These are phyloP conservation scores for Yamadazyma sp. DNA, from an alignment of 1,139 yeast species.

Conservation along the genomic window DNA sequence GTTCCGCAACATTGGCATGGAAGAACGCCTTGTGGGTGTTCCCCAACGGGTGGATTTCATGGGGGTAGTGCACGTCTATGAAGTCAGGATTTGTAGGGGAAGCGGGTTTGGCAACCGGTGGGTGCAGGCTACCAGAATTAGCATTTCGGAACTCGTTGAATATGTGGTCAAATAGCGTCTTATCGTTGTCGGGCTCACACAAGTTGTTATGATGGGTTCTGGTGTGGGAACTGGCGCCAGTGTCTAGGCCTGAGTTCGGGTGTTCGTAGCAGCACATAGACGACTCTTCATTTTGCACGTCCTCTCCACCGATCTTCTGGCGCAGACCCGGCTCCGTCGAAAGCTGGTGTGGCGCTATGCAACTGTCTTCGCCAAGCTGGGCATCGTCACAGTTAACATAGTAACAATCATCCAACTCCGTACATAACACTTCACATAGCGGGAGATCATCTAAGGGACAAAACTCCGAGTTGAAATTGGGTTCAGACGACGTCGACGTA, in stretches of 20 bases:
- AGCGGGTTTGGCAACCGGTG: not conserved
- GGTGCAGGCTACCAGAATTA: slow-evolving; percentile 10
- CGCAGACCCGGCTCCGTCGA: not conserved
- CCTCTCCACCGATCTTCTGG: not conserved
- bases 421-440: slow-evolving; percentile 42
- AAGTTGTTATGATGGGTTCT: slow-evolving; percentile 26
- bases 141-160: slow-evolving; percentile 15
- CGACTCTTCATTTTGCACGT: too few relatives aligned
- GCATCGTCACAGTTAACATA: slow-evolving; percentile 33
- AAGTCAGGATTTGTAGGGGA: not conserved
- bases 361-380: not conserved
- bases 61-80: slow-evolving; percentile 30
- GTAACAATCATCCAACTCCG: slow-evolving; percentile 48
- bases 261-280: too few relatives aligned
- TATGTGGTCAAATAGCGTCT: slow-evolving; percentile 16
- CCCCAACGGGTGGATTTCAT: slow-evolving; percentile 32
- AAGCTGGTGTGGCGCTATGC: slow-evolving; percentile 2
- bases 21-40: slow-evolving; percentile 46
- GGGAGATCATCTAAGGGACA: slow-evolving; percentile 29
- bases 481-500: not conserved
- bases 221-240: slow-evolving; percentile 5
- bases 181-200: slow-evolving; percentile 23
- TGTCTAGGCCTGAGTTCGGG: not conserved
- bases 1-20: slow-evolving; percentile 42
- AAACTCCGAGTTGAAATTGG: slow-evolving; percentile 4